Base-by-base conservation (phyloP, 176 grass and related monocot genomes). In the Oryza meyeriana region DNA sequence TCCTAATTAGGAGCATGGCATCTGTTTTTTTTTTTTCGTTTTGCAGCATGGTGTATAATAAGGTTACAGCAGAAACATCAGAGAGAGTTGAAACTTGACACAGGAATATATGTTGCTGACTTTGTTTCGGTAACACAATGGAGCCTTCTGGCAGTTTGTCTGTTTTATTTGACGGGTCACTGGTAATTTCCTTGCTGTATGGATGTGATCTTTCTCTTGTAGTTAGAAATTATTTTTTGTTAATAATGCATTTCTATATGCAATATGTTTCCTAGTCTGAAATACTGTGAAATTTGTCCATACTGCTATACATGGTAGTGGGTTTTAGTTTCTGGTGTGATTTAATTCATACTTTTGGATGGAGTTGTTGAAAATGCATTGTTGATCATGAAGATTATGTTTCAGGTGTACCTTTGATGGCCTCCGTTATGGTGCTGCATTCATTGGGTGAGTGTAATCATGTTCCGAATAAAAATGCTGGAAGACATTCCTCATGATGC, bases 371-470 rank as follows among this genome's bases (percentile, higher is more conserved):
- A 79, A 81, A 69, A 35, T 88, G 7, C 20, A 24, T 67, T 66
- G 31, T 40, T 80, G 58, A 72, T 87, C 78, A 84, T 62, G 44
- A 74, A 69, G 16, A 61, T 10, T 50, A 84, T 70, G 64, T 81
- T 88, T 66, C 68, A 98, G 95, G 95, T 98, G 95, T 80, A 90
- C 92, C 22, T 98, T 98, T 88, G 95, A 98, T 79, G 95, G 95
- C 69, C 88, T 98, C 17, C 90, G 95, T 41, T 94, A 98, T 88
- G 84, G 95, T 79, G 92, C 95, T 82, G 95, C 95, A 84, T 98
- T 98, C 79, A 91, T 98, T 13, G 95, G 95, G 95, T 91, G 74
- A 88, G 72, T 86, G 41, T 72, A 79, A 75, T 76, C 16, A 65
- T 84, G 38, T 83, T 82, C n/a, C 34, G 20, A 29, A 41, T 42